Evolutionary conservation across 2,329 filamentous ascomycete genomes (phyloP).

Genomic region (Claviceps fusiformis): DNA sequence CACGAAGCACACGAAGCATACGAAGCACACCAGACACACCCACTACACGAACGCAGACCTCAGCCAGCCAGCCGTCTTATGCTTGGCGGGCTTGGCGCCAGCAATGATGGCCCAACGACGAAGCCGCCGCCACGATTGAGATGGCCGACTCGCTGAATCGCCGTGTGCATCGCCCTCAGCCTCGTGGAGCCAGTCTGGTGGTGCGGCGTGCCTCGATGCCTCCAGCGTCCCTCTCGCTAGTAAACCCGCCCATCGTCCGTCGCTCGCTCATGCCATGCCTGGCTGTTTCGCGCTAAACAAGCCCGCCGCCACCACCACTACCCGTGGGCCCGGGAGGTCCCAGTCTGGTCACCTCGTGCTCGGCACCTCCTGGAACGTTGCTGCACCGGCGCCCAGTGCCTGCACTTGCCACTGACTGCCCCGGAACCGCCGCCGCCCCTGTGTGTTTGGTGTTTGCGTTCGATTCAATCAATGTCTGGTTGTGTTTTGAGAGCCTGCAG

Average conservation of each 20-base stretch:
- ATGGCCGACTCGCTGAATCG: no score
- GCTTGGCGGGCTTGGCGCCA: no score
- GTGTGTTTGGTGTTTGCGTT: not conserved
- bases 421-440: constrained; percentile 6
- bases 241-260: not conserved
- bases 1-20: no score
- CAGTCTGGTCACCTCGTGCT: not conserved
- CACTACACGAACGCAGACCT: no score
- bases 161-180: not conserved
- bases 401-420: not conserved
- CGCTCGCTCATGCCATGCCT: not conserved
- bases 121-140: not conserved
- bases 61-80: no score
- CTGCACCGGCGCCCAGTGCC: not conserved
- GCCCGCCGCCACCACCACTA: constrained; percentile 1
- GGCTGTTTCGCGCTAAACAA: constrained; percentile 3
- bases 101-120: no score
- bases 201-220: no score
- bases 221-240: no score
- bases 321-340: not conserved
- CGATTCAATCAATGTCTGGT: no score
- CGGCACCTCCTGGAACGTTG: constrained; percentile 6
- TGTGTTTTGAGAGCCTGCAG: constrained; percentile 2
- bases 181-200: no score
- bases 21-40: no score